Evolutionary conservation across 2,329 filamentous ascomycete genomes (phyloP), one percentile per base, ranked within the genome.

Genomic region (Curvularia verruculosa): DNA sequence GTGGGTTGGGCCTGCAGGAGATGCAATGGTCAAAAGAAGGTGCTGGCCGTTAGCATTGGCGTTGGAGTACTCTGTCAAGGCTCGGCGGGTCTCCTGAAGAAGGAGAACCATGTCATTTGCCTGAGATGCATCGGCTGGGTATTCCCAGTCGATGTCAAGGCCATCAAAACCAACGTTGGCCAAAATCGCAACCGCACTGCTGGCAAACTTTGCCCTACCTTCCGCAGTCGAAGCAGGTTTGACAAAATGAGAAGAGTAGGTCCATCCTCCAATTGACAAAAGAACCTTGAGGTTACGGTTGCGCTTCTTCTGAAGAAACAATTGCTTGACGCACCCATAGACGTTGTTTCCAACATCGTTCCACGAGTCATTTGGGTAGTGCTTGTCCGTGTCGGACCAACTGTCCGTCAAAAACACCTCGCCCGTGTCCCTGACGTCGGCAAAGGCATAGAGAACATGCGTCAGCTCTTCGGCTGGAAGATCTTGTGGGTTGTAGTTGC

Each of bases 21-120:
- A 78, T 9, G 81, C 80, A 18, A 79, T 75, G 3, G 79, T 82
- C 15, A 83, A 72, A 1, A 82, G 69, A 48, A 82, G 77, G 44
- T 80, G 78, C 18, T 77, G 70, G 1, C 71, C 75, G 13, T 73
- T 69, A 7, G 76, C 76, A 54, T 80, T 63, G 5, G 68, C 58
- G 12, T 71, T 58, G 15, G 78, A 75, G 66, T 82, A 82, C 5
- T 60, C 66, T 59, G 80, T 73, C 4, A 82, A 66, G 29, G 78
- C 76, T 28, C 56, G 57, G 44, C 74, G 68, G 13, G 63, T 65
- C 55, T 68, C 71, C 1, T 65, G 60, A 0, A 77, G 70, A 5
- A 76, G 67, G 9, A 61, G 61, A 12, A 76, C 74, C 58, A 74
- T 67, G 54, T 76, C 64, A 26, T 68, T 70, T 18, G 74, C 73